These are phyloP conservation scores for Naganishia cerealis DNA, from an alignment of 1,284 basidiomycete species.

Conservation along the genomic window DNA sequence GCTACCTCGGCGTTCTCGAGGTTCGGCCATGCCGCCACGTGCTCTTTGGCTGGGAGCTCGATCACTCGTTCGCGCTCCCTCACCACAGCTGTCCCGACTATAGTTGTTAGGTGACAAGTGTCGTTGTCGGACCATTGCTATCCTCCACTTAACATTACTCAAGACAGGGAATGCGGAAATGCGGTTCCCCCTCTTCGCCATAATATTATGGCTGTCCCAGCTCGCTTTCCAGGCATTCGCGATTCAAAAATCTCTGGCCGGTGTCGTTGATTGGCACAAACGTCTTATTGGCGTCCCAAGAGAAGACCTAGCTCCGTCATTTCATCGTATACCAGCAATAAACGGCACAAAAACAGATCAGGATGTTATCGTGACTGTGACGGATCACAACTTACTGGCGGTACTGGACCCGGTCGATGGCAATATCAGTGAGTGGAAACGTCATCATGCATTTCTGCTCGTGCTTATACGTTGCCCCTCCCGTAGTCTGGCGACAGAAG, in stretches of 20 bases:
- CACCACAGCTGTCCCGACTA: background rate
- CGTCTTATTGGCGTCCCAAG: conserved; percentile 70
- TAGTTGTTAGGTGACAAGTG: no score
- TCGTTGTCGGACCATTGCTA: no score
- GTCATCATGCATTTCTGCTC: background rate
- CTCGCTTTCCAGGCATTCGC: conserved; percentile 36
- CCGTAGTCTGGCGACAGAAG: conserved; percentile 75
- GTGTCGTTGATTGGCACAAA: conserved; percentile 83
- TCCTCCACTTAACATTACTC: background rate
- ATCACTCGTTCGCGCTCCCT: background rate
- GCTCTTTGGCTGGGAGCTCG: background rate
- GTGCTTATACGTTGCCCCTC: conserved; percentile 13
- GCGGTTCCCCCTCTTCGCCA: conserved; percentile 14
- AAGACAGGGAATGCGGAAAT: conserved; percentile 12
- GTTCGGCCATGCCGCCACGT: conserved; percentile 16
- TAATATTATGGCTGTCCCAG: conserved; percentile 16
- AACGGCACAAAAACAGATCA: conserved; percentile 46
- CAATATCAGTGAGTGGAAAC: conserved; percentile 13
- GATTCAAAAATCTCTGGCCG: conserved; percentile 58
- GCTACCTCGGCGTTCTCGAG: conserved; percentile 10
- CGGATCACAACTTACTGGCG: conserved; percentile 66
- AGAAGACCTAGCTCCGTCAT: conserved; percentile 45
- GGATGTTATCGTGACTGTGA: conserved; percentile 67
- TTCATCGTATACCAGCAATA: conserved; percentile 43
- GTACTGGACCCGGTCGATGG: conserved; percentile 13